Evolutionary conservation across 1,139 yeast genomes (phyloP).

Genomic region (Yamadazyma aaseri): DNA sequence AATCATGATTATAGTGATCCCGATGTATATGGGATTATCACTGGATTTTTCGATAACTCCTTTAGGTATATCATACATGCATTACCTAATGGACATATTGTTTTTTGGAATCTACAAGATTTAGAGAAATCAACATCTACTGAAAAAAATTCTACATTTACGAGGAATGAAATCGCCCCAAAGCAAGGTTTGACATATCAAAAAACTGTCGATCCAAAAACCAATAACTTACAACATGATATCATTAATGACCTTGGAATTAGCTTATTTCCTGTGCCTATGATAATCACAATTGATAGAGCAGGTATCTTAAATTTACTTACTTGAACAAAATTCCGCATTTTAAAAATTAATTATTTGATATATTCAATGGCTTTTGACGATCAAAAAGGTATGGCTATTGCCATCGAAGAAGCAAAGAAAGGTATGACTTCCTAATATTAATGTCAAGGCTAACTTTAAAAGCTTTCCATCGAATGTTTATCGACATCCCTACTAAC

Average conservation of each 20-base stretch:
- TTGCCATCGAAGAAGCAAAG: slow-evolving; percentile 72
- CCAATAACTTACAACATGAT: slow-evolving; percentile 25
- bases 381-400: slow-evolving; percentile 63
- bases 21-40: neutral
- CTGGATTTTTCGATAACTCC: neutral
- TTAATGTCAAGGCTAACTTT: no score
- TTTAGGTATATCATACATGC: slow-evolving; percentile 23
- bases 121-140: slow-evolving; percentile 26
- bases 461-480: no score
- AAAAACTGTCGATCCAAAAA: slow-evolving; percentile 2
- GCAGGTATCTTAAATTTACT: slow-evolving; percentile 61
- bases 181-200: slow-evolving; percentile 11
- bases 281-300: slow-evolving; percentile 64
- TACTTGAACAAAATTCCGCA: slow-evolving; percentile 1
- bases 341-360: neutral
- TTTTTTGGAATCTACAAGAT: slow-evolving; percentile 32
- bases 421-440: slow-evolving; percentile 51
- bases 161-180: slow-evolving; percentile 9
- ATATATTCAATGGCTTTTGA: slow-evolving; percentile 45
- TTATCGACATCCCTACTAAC: no score
- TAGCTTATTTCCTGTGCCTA: slow-evolving; percentile 50
- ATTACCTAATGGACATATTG: slow-evolving; percentile 26
- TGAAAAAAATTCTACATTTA: slow-evolving; percentile 13
- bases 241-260: slow-evolving; percentile 49
- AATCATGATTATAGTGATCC: slow-evolving; percentile 4